Conservation (phyloP, 2,329 filamentous ascomycete genomes). For the Paecilomyces fulvus region DNA sequence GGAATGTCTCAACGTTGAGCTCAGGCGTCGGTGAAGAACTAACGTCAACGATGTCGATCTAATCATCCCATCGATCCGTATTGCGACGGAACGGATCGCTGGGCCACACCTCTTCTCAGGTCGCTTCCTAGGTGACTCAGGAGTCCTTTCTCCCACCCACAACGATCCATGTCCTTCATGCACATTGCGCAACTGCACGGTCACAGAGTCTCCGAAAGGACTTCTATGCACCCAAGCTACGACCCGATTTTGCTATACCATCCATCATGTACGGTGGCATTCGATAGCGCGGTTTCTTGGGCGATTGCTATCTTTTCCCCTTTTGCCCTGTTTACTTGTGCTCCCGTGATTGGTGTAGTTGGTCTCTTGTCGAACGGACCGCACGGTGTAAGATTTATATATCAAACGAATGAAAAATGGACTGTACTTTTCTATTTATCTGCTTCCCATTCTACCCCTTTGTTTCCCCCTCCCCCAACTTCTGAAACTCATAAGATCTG, state of each 20-base stretch:
- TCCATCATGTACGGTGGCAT: background rate
- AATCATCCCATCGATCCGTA: slow-evolving; percentile 2
- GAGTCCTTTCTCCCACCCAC: background rate
- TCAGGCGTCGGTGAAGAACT: slow-evolving; percentile 21
- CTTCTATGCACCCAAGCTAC: background rate
- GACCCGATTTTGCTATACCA: background rate
- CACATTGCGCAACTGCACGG: background rate
- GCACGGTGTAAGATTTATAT: slow-evolving; percentile 8
- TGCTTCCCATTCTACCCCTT: background rate
- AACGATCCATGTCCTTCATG: background rate
- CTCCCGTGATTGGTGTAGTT: background rate
- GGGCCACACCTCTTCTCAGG: background rate
- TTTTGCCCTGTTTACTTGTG: background rate
- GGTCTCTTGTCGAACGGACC: background rate
- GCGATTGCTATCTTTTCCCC: background rate
- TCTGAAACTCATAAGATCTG: background rate
- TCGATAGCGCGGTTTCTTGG: background rate
- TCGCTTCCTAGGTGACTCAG: background rate
- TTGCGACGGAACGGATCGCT: slow-evolving; percentile 3
- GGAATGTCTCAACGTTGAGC: slow-evolving; percentile 29
- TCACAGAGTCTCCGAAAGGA: background rate
- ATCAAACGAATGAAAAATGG: background rate
- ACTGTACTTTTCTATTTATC: background rate
- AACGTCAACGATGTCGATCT: slow-evolving; percentile 6
- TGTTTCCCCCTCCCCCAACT: background rate